Percentiles rank a stretch among this genome's conserved stretches.
Evolutionary conservation across 345 rosid species (phyloP).

Genomic region (Eucalyptus tenuipes): DNA sequence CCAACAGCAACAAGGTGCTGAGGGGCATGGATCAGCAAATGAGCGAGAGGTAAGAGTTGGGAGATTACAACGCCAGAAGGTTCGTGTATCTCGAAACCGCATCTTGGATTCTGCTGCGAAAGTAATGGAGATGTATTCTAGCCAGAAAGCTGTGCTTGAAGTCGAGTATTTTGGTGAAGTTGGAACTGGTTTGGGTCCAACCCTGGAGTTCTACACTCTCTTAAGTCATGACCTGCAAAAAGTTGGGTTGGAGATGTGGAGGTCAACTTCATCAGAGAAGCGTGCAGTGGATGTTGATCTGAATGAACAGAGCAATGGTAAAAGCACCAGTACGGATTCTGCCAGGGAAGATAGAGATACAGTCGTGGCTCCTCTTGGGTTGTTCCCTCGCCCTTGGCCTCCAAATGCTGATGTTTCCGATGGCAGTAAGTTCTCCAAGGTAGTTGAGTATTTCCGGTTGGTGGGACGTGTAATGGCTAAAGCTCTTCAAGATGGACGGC

Average conservation of each 20-base stretch:
- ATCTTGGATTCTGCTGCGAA: slow-evolving; percentile 98
- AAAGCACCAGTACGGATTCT: slow-evolving; percentile 7
- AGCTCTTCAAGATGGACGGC: slow-evolving; percentile 99
- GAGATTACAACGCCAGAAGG: slow-evolving; percentile 96
- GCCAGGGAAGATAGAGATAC: slow-evolving; percentile 28
- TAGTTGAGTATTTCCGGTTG: slow-evolving; percentile 70
- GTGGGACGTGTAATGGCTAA: slow-evolving; percentile 98
- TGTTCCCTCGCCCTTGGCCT: slow-evolving; percentile 96
- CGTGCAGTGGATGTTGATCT: slow-evolving; percentile 46
- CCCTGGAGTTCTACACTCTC: slow-evolving; percentile 94
- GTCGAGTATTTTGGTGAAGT: slow-evolving; percentile 99
- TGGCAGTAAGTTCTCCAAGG: slow-evolving; percentile 63
- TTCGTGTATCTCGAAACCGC: slow-evolving; percentile 94
- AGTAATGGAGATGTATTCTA: slow-evolving; percentile 99
- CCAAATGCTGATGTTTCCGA: slow-evolving; percentile 61
- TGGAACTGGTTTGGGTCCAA: slow-evolving; percentile 98
- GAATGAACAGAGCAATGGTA: slow-evolving; percentile 36
- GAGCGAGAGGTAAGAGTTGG: slow-evolving; percentile 95
- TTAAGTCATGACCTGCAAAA: slow-evolving; percentile 92
- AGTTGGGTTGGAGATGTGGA: slow-evolving; percentile 85
- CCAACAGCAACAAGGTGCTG: slow-evolving; percentile 99
- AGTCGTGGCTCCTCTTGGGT: slow-evolving; percentile 71
- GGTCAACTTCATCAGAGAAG: slow-evolving; percentile 50
- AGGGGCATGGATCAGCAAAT: slow-evolving; percentile 68
- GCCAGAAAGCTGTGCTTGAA: slow-evolving; percentile 97